Evolutionary conservation across 2,329 filamentous ascomycete genomes (phyloP).

Genomic region (Diaporthe sp.): DNA sequence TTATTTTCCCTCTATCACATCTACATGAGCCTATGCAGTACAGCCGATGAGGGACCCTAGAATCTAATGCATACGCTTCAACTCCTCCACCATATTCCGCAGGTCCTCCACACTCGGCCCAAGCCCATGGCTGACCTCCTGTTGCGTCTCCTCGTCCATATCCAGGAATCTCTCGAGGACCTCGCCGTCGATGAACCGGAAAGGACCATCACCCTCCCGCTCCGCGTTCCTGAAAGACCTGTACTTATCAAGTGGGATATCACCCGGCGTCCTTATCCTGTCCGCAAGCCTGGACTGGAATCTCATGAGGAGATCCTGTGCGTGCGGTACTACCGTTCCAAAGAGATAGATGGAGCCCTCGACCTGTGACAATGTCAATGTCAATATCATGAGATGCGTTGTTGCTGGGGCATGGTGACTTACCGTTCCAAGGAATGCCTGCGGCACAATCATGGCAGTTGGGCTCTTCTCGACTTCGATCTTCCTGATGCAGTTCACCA

Average conservation of each 20-base stretch:
- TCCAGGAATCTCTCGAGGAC: constrained; percentile 88
- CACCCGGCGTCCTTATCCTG: constrained; percentile 75
- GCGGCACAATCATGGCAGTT: constrained; percentile 78
- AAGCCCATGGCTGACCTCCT: constrained; percentile 62
- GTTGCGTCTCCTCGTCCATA: constrained; percentile 68
- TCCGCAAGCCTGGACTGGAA: constrained; percentile 79
- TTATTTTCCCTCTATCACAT: not conserved
- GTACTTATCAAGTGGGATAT: constrained; percentile 81
- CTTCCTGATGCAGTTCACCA: constrained; percentile 87
- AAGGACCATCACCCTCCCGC: constrained; percentile 78
- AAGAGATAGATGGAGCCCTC: constrained; percentile 94
- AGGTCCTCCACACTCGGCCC: constrained; percentile 72
- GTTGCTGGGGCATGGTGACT: constrained; percentile 46
- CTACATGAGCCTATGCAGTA: not conserved
- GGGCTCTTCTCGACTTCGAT: constrained; percentile 74
- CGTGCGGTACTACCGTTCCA: constrained; percentile 76
- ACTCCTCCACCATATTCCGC: constrained; percentile 69
- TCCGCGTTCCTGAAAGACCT: constrained; percentile 83
- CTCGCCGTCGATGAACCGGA: constrained; percentile 92
- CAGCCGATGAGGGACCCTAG: not conserved
- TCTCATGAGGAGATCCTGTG: constrained; percentile 83
- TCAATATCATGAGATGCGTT: constrained; percentile 36
- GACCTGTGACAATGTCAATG: constrained; percentile 62
- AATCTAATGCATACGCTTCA: constrained; percentile 68
- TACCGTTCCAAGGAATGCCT: constrained; percentile 90